A percentile compares a stretch with the other conserved stretches of the same genome.
phyloP scores from a whole-genome alignment of 2,329 filamentous ascomycete genomes.

The Laburnicola sp. region DNA sequence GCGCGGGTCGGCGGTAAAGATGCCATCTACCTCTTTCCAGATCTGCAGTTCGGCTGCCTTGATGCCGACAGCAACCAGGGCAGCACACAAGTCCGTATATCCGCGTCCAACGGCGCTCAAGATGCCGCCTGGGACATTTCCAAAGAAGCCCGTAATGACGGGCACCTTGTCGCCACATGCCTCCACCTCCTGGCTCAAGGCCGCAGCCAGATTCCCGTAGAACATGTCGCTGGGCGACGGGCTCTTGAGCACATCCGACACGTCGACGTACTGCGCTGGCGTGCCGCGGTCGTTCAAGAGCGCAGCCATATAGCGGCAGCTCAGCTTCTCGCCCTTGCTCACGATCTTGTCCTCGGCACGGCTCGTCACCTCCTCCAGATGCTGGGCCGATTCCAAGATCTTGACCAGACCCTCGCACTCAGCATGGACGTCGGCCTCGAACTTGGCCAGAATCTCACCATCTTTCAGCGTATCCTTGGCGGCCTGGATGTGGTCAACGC shows the following conservation, averaged over 20 bases:
- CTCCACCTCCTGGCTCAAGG: slow-evolving; percentile 49
- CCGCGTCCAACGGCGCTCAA: slow-evolving; percentile 91
- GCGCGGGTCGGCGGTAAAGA: slow-evolving; percentile 82
- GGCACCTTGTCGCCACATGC: slow-evolving; percentile 51
- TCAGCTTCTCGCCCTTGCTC: slow-evolving; percentile 93
- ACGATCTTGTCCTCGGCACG: slow-evolving; percentile 72
- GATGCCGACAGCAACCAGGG: slow-evolving; percentile 86
- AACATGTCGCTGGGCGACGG: slow-evolving; percentile 50
- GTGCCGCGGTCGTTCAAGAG: slow-evolving; percentile 79
- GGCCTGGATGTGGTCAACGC: slow-evolving; percentile 76
- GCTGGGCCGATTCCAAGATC: slow-evolving; percentile 67
- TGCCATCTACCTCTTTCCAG: slow-evolving; percentile 98
- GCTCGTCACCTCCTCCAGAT: slow-evolving; percentile 55
- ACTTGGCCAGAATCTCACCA: slow-evolving; percentile 52
- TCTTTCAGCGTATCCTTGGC: slow-evolving; percentile 57
- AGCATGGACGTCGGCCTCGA: slow-evolving; percentile 68
- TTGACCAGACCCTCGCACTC: slow-evolving; percentile 83
- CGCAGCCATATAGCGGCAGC: slow-evolving; percentile 86
- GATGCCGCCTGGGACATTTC: slow-evolving; percentile 85
- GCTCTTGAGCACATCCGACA: slow-evolving; percentile 78
- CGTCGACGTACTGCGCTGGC: slow-evolving; percentile 85
- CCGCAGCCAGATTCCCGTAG: slow-evolving; percentile 49
- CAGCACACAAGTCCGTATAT: slow-evolving; percentile 95
- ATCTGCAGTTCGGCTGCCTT: slow-evolving; percentile 87
- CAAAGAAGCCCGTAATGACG: slow-evolving; percentile 85